phyloP scores from a whole-genome alignment of 345 rosid genomes.

The Aurinia saxatilis region DNA sequence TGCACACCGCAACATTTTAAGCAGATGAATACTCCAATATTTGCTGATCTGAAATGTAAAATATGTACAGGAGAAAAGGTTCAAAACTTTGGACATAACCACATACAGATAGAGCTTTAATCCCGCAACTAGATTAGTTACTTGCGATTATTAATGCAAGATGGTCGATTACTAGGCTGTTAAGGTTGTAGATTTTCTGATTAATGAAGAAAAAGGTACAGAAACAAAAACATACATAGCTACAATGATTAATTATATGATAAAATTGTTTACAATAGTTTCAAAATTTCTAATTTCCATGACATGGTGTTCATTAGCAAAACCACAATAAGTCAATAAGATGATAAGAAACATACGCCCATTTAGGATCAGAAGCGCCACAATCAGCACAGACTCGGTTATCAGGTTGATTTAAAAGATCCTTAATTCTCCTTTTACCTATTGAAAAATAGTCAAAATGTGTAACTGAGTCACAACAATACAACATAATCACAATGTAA shows the following conservation, averaged over 20 bases:
- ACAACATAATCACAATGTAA: background rate
- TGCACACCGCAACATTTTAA: no score
- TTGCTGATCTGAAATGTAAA: conserved; percentile 53
- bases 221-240: background rate
- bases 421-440: conserved; percentile 25
- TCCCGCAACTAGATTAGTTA: no score
- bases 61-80: background rate
- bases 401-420: conserved; percentile 40
- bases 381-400: no score
- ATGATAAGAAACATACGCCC: conserved; percentile 61
- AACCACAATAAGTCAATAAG: background rate
- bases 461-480: no score
- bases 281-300: background rate
- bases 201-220: background rate
- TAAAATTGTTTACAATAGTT: background rate
- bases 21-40: no score
- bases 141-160: background rate
- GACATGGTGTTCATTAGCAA: background rate
- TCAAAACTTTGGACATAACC: background rate
- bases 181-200: background rate
- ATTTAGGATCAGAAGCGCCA: conserved; percentile 90
- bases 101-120: background rate
- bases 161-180: background rate
- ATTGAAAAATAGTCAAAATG: background rate
- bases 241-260: background rate